A percentile compares a stretch with the other conserved stretches of the same genome.
These are phyloP conservation scores for Diplodia sapinea DNA, from an alignment of 2,329 filamentous ascomycete species.

Conservation along the genomic window DNA sequence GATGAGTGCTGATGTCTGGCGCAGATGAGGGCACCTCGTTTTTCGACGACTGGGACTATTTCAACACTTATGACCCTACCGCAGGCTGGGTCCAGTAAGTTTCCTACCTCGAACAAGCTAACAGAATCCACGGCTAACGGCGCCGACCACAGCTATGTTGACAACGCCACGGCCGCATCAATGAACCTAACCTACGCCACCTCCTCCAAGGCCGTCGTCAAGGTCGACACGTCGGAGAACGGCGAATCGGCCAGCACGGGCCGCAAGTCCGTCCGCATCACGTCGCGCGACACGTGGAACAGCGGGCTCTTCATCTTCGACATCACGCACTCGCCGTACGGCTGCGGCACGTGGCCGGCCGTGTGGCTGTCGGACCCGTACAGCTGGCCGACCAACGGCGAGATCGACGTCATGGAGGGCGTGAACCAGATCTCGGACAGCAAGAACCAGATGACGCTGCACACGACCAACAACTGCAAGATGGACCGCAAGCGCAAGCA, in stretches of 20 bases:
- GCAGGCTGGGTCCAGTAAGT: constrained; percentile 41
- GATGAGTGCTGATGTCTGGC: not conserved
- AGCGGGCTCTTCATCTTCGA: constrained; percentile 43
- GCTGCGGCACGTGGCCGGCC: constrained; percentile 44
- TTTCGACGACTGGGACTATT: constrained; percentile 44
- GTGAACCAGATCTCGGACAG: constrained; percentile 41
- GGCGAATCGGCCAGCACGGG: constrained; percentile 35
- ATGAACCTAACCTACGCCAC: constrained; percentile 22
- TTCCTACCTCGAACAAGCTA: not conserved
- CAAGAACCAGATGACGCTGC: constrained; percentile 35
- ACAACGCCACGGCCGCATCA: constrained; percentile 31
- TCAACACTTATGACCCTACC: constrained; percentile 38
- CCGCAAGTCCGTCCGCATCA: constrained; percentile 42
- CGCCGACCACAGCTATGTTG: constrained; percentile 31
- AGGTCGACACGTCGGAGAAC: constrained; percentile 47
- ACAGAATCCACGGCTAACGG: not conserved
- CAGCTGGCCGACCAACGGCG: constrained; percentile 40
- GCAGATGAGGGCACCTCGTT: constrained; percentile 62
- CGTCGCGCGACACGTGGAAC: constrained; percentile 39
- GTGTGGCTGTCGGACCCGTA: constrained; percentile 43
- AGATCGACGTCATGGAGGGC: constrained; percentile 47
- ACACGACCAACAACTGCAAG: constrained; percentile 23
- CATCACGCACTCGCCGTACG: constrained; percentile 42
- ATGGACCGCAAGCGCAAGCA: constrained; percentile 32
- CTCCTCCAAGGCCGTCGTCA: constrained; percentile 23